phyloP scores from a whole-genome alignment of 2,329 filamentous ascomycete genomes.

The Paracorniculantispora psalliotae region DNA sequence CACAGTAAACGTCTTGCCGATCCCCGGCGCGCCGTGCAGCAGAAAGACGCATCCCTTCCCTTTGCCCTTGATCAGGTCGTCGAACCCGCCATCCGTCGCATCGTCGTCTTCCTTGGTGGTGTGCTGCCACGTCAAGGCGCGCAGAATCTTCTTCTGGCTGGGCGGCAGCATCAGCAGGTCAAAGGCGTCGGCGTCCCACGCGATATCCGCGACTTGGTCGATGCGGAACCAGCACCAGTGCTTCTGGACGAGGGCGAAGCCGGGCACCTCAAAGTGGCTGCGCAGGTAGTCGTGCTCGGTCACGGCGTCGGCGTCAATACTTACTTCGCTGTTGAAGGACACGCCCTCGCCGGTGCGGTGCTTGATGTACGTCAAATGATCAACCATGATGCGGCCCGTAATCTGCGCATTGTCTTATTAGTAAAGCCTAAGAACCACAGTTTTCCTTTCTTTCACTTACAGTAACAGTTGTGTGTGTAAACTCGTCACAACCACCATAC shows the following conservation, averaged over 20 bases:
- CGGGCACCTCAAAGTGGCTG: neutral
- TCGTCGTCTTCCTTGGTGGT: neutral
- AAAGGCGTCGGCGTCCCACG: conserved; percentile 2
- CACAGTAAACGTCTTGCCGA: conserved; percentile 29
- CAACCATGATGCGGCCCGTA: neutral
- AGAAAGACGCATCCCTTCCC: conserved; percentile 26
- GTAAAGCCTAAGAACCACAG: neutral
- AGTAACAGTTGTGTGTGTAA: neutral
- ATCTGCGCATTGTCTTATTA: neutral
- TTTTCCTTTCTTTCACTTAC: neutral
- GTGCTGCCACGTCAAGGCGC: neutral
- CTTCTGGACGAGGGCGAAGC: conserved; percentile 1
- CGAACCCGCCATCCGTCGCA: neutral
- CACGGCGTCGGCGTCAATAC: neutral
- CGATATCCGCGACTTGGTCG: neutral
- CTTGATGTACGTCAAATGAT: neutral
- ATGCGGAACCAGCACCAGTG: conserved; percentile 4
- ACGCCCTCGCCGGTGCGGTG: neutral
- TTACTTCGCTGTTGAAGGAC: neutral
- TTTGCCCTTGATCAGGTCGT: conserved; percentile 19
- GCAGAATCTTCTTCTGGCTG: neutral
- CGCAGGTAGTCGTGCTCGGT: neutral
- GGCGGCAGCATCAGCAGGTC: conserved; percentile 1
- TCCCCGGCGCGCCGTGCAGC: conserved; percentile 28
- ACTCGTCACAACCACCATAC: neutral